These are phyloP conservation scores for Agastache rugosa DNA, from an alignment of 257 asterid genomes.

Conservation along the genomic window DNA sequence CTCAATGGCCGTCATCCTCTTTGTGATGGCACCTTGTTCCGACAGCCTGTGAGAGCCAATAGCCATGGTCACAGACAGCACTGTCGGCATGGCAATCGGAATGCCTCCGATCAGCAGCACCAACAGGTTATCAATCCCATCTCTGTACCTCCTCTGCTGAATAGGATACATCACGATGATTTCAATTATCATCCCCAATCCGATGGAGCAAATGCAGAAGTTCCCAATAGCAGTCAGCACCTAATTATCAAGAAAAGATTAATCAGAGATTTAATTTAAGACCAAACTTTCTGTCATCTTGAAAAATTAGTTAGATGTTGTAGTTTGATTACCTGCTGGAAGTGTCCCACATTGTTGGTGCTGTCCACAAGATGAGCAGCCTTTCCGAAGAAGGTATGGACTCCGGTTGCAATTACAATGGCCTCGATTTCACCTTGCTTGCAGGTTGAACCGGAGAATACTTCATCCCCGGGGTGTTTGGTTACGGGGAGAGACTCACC, in stretches of 20 bases:
- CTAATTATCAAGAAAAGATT: slow-evolving; percentile 36
- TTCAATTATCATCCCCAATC: slow-evolving; percentile 77
- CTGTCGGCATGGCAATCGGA: slow-evolving; percentile 97
- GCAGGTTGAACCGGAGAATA: slow-evolving; percentile 92
- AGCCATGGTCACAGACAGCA: slow-evolving; percentile 93
- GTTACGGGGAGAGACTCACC: slow-evolving; percentile 92
- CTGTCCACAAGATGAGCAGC: slow-evolving; percentile 97
- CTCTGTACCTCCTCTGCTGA: slow-evolving; percentile 69
- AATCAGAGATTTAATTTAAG: too few relatives aligned
- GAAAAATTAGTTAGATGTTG: too few relatives aligned
- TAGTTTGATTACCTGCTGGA: slow-evolving; percentile 62
- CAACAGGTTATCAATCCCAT: slow-evolving; percentile 84
- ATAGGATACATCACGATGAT: slow-evolving; percentile 82
- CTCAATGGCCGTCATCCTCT: slow-evolving; percentile 99
- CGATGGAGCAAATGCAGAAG: slow-evolving; percentile 92
- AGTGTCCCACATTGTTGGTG: slow-evolving; percentile 94
- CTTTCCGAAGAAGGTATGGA: slow-evolving; percentile 94
- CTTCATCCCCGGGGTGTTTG: slow-evolving; percentile 74
- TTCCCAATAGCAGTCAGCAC: slow-evolving; percentile 89
- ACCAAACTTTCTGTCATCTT: too few relatives aligned
- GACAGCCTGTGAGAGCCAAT: slow-evolving; percentile 93
- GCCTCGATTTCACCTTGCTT: slow-evolving; percentile 96
- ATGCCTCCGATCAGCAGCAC: slow-evolving; percentile 93
- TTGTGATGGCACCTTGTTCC: slow-evolving; percentile 94
- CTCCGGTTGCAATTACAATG: slow-evolving; percentile 89